A percentile compares a stretch with the other conserved stretches of the same genome.
Conservation (phyloP, 768 basidiomycete species). For the Epithele typhae region DNA sequence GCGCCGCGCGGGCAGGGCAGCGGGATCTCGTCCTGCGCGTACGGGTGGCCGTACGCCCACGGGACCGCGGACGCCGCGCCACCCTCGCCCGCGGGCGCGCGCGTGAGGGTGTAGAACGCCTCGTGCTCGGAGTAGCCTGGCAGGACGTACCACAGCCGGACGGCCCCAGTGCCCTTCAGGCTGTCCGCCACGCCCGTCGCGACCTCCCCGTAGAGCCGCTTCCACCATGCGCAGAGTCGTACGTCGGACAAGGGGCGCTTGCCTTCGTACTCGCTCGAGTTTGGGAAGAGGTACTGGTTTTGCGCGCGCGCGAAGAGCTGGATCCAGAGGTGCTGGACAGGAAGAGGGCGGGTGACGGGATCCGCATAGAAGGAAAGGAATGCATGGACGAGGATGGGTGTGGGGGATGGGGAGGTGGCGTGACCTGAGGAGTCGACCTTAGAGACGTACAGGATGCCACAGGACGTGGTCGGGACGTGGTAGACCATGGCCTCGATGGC, state of each 20-base stretch:
- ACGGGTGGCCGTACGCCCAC: constrained; percentile 85
- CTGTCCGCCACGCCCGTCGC: constrained; percentile 36
- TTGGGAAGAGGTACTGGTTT: constrained; percentile 90
- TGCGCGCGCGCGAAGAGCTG: constrained; percentile 92
- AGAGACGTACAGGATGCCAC: constrained; percentile 80
- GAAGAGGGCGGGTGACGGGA: constrained; percentile 56
- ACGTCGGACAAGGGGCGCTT: constrained; percentile 78
- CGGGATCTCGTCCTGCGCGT: constrained; percentile 40
- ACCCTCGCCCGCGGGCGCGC: constrained; percentile 22
- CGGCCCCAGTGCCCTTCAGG: constrained; percentile 23
- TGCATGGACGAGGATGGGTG: constrained; percentile 59
- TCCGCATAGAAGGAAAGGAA: constrained; percentile 64
- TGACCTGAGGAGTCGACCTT: constrained; percentile 95
- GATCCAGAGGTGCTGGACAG: constrained; percentile 61
- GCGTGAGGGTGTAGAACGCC: constrained; percentile 54
- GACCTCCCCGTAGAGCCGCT: constrained; percentile 59
- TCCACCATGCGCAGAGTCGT: constrained; percentile 92
- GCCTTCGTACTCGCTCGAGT: constrained; percentile 62
- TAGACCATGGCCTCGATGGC: constrained; percentile 81
- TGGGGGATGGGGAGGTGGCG: constrained; percentile 57
- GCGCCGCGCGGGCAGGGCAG: constrained; percentile 42
- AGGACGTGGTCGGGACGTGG: constrained; percentile 62
- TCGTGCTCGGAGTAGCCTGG: constrained; percentile 69
- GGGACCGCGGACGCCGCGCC: constrained; percentile 12
- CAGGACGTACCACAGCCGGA: constrained; percentile 55